These are phyloP conservation scores for Fusarium lyarnte DNA, from an alignment of 2,329 filamentous ascomycete genomes.

Conservation along the genomic window DNA sequence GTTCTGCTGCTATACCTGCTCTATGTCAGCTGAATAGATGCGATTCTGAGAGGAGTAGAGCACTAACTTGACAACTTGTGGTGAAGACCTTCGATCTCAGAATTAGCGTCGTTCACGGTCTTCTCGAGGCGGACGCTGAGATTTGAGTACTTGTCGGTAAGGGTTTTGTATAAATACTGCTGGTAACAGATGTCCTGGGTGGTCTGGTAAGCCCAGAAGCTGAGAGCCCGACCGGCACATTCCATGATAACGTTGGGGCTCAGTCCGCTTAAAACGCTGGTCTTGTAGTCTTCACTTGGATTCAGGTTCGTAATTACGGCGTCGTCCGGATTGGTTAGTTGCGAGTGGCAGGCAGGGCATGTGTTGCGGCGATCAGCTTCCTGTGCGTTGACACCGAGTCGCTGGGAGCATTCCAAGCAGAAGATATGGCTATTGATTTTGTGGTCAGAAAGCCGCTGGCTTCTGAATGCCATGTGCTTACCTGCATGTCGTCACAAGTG, in stretches of 20 bases:
- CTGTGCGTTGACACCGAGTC: conserved; percentile 66
- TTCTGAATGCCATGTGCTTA: conserved; percentile 44
- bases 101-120: conserved; percentile 77
- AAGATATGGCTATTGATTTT: conserved; percentile 76
- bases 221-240: conserved; percentile 80
- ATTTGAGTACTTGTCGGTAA: conserved; percentile 75
- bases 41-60: background rate
- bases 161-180: conserved; percentile 74
- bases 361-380: conserved; percentile 50
- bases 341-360: conserved; percentile 81
- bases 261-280: conserved; percentile 83
- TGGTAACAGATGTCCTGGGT: conserved; percentile 86
- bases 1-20: conserved; percentile 66
- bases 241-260: conserved; percentile 86
- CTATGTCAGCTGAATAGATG: conserved; percentile 8
- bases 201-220: conserved; percentile 88
- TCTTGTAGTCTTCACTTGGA: conserved; percentile 90
- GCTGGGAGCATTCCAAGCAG: conserved; percentile 77
- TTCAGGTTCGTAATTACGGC: conserved; percentile 76
- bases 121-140: conserved; percentile 76
- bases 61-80: conserved; percentile 69
- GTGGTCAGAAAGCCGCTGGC: background rate
- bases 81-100: conserved; percentile 73
- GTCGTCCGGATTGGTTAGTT: conserved; percentile 77
- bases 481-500: conserved; percentile 92